Percentiles rank a stretch among this genome's conserved stretches.
These are phyloP conservation scores for Tremella yokohamensis DNA, from an alignment of 768 basidiomycete genomes.

Conservation along the genomic window DNA sequence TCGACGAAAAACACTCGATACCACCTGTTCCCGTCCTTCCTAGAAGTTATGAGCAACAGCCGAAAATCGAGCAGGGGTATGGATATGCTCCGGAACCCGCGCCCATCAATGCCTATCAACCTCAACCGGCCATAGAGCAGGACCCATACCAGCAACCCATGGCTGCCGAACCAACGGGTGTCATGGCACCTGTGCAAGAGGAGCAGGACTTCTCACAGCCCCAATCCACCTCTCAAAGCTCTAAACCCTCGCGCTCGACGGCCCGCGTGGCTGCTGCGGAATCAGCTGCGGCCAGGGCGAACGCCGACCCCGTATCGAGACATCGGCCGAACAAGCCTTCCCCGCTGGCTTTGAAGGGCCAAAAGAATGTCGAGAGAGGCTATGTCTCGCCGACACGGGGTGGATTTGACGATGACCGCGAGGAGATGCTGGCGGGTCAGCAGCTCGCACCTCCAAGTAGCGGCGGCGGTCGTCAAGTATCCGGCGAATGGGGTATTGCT, in stretches of 20 bases:
- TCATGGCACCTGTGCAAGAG: not conserved
- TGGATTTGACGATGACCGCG: not conserved
- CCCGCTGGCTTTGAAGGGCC: conserved; percentile 29
- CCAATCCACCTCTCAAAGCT: not conserved
- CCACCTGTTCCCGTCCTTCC: conserved; percentile 21
- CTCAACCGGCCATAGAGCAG: conserved; percentile 3
- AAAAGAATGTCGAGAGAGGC: not conserved
- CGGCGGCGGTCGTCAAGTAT: conserved; percentile 5
- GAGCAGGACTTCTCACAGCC: conserved; percentile 9
- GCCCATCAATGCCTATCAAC: not conserved
- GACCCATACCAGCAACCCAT: conserved; percentile 1
- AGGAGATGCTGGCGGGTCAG: conserved; percentile 1
- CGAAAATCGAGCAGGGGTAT: conserved; percentile 14
- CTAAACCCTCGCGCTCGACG: conserved; percentile 15
- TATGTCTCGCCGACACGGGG: not conserved
- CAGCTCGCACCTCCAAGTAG: not conserved
- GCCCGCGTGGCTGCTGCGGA: conserved; percentile 37
- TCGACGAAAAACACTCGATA: conserved; percentile 17
- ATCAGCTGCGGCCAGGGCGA: conserved; percentile 29
- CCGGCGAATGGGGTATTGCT: conserved; percentile 44
- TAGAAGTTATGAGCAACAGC: conserved; percentile 8
- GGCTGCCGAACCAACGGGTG: not conserved
- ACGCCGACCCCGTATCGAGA: conserved; percentile 28
- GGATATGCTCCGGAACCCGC: conserved; percentile 11
- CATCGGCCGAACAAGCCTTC: conserved; percentile 40